These are phyloP conservation scores for Rubia yunnanensis DNA, from an alignment of 257 asterid species.

Conservation along the genomic window DNA sequence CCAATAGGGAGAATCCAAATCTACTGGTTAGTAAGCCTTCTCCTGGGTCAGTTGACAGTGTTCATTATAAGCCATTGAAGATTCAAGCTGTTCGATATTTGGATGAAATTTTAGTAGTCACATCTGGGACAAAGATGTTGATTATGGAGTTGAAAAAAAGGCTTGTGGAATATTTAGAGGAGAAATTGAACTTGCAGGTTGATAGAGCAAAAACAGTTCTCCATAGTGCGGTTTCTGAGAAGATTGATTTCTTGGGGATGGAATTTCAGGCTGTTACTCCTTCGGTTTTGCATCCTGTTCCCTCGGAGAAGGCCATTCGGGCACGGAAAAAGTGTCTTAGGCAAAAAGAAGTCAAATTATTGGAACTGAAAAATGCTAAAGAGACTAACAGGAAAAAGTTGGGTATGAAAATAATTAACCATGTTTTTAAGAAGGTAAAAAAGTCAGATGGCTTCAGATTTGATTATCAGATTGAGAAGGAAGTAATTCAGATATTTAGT, in stretches of 20 bases:
- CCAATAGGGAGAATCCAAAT: constrained; percentile 18
- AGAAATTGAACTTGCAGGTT: constrained; percentile 45
- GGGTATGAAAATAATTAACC: constrained; percentile 63
- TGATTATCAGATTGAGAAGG: constrained; percentile 50
- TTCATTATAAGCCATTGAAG: constrained; percentile 66
- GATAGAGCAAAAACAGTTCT: constrained; percentile 50
- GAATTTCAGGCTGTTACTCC: constrained; percentile 93
- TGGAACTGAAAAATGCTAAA: constrained; percentile 66
- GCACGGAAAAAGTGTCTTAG: constrained; percentile 76
- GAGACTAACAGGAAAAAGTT: constrained; percentile 75
- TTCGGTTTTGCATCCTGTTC: constrained; percentile 55
- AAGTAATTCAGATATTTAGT: constrained; percentile 51
- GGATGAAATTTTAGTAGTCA: constrained; percentile 71
- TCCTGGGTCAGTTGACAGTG: constrained; percentile 13
- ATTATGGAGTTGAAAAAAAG: constrained; percentile 57
- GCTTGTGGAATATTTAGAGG: constrained; percentile 39
- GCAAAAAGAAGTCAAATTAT: constrained; percentile 68
- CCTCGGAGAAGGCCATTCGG: constrained; percentile 76
- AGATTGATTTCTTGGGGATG: constrained; percentile 84
- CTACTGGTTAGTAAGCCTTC: constrained; percentile 3
- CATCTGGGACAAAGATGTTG: constrained; percentile 66
- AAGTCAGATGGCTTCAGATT: constrained; percentile 40
- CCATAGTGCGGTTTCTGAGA: constrained; percentile 80
- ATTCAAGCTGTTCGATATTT: constrained; percentile 70
- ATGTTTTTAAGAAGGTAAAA: constrained; percentile 55